Evolutionary conservation across 2,329 filamentous ascomycete genomes (phyloP), one percentile per base, ranked within the genome.

Genomic region (Aspergillus amoenus): DNA sequence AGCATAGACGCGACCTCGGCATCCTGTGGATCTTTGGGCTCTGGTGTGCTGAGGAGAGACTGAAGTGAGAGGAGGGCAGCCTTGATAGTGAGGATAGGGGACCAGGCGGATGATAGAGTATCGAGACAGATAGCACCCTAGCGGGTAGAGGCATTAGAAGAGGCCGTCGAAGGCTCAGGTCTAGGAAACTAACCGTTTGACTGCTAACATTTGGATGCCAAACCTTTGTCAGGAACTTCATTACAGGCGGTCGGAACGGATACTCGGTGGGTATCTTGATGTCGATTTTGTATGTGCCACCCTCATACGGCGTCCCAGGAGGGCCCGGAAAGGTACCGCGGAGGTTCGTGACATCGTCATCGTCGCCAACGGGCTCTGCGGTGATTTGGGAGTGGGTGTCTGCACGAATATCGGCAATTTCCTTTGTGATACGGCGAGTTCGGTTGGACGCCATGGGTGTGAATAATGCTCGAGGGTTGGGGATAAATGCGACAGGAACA

Each of bases 181-280:
- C 8, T 17, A 9, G 5, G 22, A 9, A 17, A 81, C 87, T 70
- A 78, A 96, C 92, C 41, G 93, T 97, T 72, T 94, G 89, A 69
- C 89, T 93, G 81, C 90, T 95, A 77, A 99, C 86, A 71, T 99
- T 99, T 34, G 94, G 94, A 74, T 99, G 94, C 93, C 93, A 99
- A 66, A 97, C 88, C 75, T 88, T 93, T 62, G 94, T 99, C 63
- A 88, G 84, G 70, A 97, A 97, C 67, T 86, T 88, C 89, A 99
- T 97, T 58, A 85, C 75, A 4, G 94, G 94, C 4, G 93, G 91
- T 66, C 92, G 89, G 79, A 99, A 99, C 0, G 94, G 94, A 70
- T 99, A 99, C 65, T 90, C 89, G 61, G 84, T 84, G 0, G 93
- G 93, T 52, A 99, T 94, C 67, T 83, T 84, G 67, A 99, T 94